Base-by-base conservation (phyloP, 192 early-diverging fungal species). In the Coemansia sp. region DNA sequence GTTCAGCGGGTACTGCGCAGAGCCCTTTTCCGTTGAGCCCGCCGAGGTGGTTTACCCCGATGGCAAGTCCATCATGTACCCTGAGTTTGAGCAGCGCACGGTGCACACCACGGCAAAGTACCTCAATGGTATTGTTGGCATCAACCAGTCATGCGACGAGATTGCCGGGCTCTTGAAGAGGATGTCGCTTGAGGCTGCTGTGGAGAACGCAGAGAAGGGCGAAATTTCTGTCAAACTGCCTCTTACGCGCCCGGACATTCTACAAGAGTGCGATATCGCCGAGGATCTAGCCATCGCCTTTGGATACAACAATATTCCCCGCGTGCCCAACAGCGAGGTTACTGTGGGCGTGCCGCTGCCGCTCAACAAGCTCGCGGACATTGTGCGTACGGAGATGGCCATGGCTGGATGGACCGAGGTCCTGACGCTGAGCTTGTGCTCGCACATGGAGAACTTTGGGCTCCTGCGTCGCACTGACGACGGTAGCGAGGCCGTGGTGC, bases 271-370 rank as follows among this genome's bases (percentile, higher is more conserved):
- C 76, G 97, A 99, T 78, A 87, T 99, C 36, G 95, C 95, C 87
- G 97, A 98, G 84, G 96, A 98, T 71, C 92, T 94, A 53, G 96
- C 94, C 16, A 93, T 99, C 63, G 93, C 97, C 20, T 98, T 93
- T 67, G 95, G 95, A 21, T 98, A 93, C 83, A 95, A 99, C 86
- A 93, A 92, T 51, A 90, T 99, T 61, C 85, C 87, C 6, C 88
- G 93, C 58, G 88, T 88, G 24, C 77, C 91, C 53, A 93, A 93
- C 56, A 85, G 85, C 63, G 88, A 87, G 50, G 87, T 86, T 62
- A 98, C 97, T 13, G 86, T 96, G 26, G 95, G 89, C 48, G 87
- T 86, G 72, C 89, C 94, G 61, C 88, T 94, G 67, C 94, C 94
- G 10, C 76, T 97, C 45, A 98, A 96, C 86, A 98, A 96, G 84